These are phyloP conservation scores for Simmondsia chinensis DNA, from an alignment of 148 eudicot species.

Conservation along the genomic window DNA sequence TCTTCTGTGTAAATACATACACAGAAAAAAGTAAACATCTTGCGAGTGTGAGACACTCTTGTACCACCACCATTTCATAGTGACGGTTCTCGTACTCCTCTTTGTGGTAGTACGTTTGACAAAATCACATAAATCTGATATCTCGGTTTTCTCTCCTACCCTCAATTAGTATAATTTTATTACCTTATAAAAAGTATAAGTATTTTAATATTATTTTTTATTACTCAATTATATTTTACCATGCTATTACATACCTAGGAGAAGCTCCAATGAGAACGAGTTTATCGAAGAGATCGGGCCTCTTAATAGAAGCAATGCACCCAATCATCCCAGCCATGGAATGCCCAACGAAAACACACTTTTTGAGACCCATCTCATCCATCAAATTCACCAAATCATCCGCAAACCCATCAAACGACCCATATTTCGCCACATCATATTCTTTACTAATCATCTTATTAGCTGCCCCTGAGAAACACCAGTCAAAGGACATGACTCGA, in stretches of 20 bases:
- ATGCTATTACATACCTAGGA: slow-evolving; percentile 42
- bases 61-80: too few relatives aligned
- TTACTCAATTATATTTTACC: too few relatives aligned
- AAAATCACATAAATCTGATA: too few relatives aligned
- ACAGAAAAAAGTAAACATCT: too few relatives aligned
- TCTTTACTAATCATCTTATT: slow-evolving; percentile 9
- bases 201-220: not conserved
- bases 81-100: too few relatives aligned
- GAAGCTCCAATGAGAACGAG: slow-evolving; percentile 72
- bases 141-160: too few relatives aligned
- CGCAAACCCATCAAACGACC: slow-evolving; percentile 47
- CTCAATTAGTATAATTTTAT: too few relatives aligned
- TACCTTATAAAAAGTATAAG: not conserved
- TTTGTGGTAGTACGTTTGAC: too few relatives aligned
- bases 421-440: slow-evolving; percentile 39
- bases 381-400: slow-evolving; percentile 58
- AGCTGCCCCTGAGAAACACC: slow-evolving; percentile 55
- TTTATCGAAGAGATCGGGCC: slow-evolving; percentile 61
- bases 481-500: slow-evolving; percentile 57
- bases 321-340: slow-evolving; percentile 89
- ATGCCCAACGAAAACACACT: slow-evolving; percentile 59
- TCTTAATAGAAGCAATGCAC: slow-evolving; percentile 77
- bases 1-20: too few relatives aligned
- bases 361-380: slow-evolving; percentile 59
- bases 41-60: too few relatives aligned